phyloP scores from a whole-genome alignment of 306 rosid species.

The Cucumis sativus region DNA sequence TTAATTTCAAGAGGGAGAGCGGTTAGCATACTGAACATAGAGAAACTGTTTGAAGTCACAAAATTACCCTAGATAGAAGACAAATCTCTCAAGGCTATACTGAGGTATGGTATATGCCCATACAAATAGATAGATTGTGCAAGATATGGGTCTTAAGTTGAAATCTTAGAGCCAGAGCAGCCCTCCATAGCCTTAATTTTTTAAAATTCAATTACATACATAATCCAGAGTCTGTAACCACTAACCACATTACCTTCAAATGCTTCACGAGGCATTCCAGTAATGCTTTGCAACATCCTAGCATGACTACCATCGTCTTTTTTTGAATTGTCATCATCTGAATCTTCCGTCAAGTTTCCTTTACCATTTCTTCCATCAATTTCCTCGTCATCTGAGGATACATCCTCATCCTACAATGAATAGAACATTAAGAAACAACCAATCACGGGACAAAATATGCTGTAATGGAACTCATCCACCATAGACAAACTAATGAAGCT shows the following conservation, averaged over 20 bases:
- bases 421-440: not conserved
- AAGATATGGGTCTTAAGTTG: not conserved
- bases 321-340: conserved; percentile 22
- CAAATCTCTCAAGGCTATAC: not conserved
- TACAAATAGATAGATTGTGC: not conserved
- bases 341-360: conserved; percentile 14
- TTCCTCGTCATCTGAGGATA: conserved; percentile 64
- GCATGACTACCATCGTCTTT: conserved; percentile 42
- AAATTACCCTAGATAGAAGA: not conserved
- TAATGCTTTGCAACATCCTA: conserved; percentile 51
- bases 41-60: not conserved
- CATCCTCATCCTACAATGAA: conserved; percentile 58
- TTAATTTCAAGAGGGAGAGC: not conserved
- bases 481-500: not conserved
- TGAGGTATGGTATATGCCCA: not conserved
- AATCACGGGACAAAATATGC: not conserved
- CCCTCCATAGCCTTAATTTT: not conserved
- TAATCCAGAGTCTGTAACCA: not conserved
- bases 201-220: not conserved
- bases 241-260: conserved; percentile 33
- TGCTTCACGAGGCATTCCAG: conserved; percentile 52
- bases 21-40: not conserved
- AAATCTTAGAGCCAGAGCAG: not conserved
- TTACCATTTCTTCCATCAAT: conserved; percentile 7
- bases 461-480: not conserved